phyloP scores from a whole-genome alignment of 1,284 basidiomycete genomes.

The Fomitopsis schrenkii region DNA sequence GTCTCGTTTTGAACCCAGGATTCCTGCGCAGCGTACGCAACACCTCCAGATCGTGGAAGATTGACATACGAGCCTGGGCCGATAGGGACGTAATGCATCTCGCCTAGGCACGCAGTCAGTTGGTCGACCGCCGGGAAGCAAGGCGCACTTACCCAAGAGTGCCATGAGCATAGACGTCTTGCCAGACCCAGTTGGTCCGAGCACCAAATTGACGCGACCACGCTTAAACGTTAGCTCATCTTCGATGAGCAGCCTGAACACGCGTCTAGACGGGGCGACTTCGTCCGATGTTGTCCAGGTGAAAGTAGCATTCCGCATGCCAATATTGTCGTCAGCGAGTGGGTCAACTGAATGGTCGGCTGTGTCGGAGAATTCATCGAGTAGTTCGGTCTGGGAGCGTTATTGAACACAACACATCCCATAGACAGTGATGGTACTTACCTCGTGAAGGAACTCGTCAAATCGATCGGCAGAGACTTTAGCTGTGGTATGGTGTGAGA shows the following conservation, averaged over 20 bases:
- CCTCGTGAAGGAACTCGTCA: slow-evolving; percentile 41
- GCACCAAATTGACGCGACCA: slow-evolving; percentile 54
- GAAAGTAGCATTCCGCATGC: slow-evolving; percentile 36
- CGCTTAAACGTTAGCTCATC: slow-evolving; percentile 54
- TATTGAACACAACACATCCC: slow-evolving; percentile 9
- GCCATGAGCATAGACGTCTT: slow-evolving; percentile 49
- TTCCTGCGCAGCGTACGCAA: slow-evolving; percentile 75
- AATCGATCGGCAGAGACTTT: slow-evolving; percentile 50
- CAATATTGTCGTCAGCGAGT: slow-evolving; percentile 23
- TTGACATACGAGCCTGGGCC: slow-evolving; percentile 58
- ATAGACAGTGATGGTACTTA: slow-evolving; percentile 26
- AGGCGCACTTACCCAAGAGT: slow-evolving; percentile 33
- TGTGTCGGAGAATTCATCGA: slow-evolving; percentile 37
- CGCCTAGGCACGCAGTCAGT: slow-evolving; percentile 28
- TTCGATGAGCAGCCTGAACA: slow-evolving; percentile 45
- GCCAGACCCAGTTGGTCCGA: slow-evolving; percentile 54
- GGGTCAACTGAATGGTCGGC: slow-evolving; percentile 5
- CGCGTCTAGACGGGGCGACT: slow-evolving; percentile 17
- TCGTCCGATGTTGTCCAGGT: slow-evolving; percentile 30
- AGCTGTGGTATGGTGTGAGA: slow-evolving; percentile 22
- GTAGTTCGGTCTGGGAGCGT: slow-evolving; percentile 38
- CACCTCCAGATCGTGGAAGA: slow-evolving; percentile 59
- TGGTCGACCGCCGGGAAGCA: too few species aligned
- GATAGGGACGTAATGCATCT: slow-evolving; percentile 58
- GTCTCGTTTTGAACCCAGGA: slow-evolving; percentile 68